Conservation (phyloP, 2,329 filamentous ascomycete species). For the Pyrenophora seminiperda region DNA sequence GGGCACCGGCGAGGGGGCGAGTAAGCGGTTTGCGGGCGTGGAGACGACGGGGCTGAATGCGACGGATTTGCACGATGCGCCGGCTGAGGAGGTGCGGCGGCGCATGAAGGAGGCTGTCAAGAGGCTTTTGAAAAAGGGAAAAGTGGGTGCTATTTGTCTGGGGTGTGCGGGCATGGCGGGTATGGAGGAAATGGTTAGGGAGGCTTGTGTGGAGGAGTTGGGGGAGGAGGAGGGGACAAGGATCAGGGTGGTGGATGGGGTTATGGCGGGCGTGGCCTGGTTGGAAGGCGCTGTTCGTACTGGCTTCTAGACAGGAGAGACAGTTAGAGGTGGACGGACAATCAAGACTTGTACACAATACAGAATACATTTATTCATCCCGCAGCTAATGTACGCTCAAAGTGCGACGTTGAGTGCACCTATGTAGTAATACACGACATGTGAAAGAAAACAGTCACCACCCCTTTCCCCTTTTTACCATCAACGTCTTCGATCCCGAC, state of each 20-base stretch:
- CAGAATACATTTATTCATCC: too few species aligned
- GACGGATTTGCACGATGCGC: slow-evolving; percentile 74
- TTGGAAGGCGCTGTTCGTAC: slow-evolving; percentile 59
- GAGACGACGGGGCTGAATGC: slow-evolving; percentile 82
- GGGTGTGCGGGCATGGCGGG: slow-evolving; percentile 93
- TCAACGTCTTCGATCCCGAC: slow-evolving; percentile 24
- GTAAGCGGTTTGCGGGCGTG: slow-evolving; percentile 73
- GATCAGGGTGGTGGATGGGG: slow-evolving; percentile 78
- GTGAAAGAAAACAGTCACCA: too few species aligned
- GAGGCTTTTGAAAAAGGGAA: slow-evolving; percentile 62
- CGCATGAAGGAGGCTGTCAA: slow-evolving; percentile 74
- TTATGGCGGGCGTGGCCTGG: slow-evolving; percentile 70
- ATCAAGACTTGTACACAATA: too few species aligned
- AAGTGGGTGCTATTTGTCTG: slow-evolving; percentile 74
- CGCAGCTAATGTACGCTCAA: too few species aligned
- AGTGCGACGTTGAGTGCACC: too few species aligned
- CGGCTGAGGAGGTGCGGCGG: slow-evolving; percentile 65
- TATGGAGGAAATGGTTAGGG: slow-evolving; percentile 75
- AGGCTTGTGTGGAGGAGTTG: slow-evolving; percentile 68
- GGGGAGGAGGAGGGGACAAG: slow-evolving; percentile 63
- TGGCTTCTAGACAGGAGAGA: slow-evolving; percentile 43
- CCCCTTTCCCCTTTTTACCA: too few species aligned
- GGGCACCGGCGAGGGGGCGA: slow-evolving; percentile 52
- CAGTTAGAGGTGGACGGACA: too few species aligned
- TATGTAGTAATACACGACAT: too few species aligned